Conservation (phyloP, 495 filamentous ascomycete species). For the Articulospora tetracladia region DNA sequence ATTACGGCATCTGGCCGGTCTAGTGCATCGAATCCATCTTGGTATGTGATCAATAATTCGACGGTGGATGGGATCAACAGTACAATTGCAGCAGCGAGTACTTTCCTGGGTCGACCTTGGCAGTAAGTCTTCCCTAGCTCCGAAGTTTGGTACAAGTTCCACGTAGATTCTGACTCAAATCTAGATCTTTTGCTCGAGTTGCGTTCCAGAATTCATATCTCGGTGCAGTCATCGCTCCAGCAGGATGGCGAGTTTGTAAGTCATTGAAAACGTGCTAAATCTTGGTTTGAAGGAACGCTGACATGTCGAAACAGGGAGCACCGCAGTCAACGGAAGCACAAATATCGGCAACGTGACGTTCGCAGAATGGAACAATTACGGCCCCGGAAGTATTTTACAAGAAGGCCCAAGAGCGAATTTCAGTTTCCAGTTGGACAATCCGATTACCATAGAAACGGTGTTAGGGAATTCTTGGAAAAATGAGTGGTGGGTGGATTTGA, state of each 20-base stretch:
- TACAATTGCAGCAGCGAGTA: conserved; percentile 12
- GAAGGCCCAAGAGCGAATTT: conserved; percentile 18
- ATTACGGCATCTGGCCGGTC: conserved; percentile 30
- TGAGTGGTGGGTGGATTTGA: conserved; percentile 19
- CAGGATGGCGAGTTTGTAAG: conserved; percentile 25
- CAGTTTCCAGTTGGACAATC: conserved; percentile 8
- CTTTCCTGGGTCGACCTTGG: conserved; percentile 26
- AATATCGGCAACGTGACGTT: conserved; percentile 14
- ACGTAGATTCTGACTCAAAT: too few species aligned
- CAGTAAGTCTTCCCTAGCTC: background rate
- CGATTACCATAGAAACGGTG: conserved; percentile 8
- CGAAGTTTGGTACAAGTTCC: background rate
- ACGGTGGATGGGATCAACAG: conserved; percentile 13
- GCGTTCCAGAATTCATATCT: conserved; percentile 25
- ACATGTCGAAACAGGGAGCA: conserved; percentile 2
- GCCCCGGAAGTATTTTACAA: conserved; percentile 17
- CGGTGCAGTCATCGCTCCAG: conserved; percentile 18
- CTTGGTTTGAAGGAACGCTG: background rate
- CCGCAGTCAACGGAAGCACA: conserved; percentile 13
- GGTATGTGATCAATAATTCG: conserved; percentile 33
- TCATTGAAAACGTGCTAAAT: background rate
- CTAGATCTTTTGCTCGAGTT: conserved; percentile 22
- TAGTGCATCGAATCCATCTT: conserved; percentile 21
- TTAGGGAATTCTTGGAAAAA: conserved; percentile 6
- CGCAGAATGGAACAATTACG: conserved; percentile 25